Conservation (phyloP, 306 rosid genomes). For the Biancaea sappan region DNA sequence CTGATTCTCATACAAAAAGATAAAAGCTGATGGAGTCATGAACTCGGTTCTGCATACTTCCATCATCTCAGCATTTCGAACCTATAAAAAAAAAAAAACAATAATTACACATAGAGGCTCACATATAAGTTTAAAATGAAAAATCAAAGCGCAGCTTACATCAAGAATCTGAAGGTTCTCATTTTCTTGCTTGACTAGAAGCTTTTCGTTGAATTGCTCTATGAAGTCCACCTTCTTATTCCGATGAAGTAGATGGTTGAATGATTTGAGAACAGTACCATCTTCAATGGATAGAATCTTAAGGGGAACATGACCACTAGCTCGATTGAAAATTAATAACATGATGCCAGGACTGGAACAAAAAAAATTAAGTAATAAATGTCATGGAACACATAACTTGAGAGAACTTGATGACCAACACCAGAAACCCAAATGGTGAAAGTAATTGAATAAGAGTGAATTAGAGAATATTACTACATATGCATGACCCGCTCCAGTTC, state of each 20-base stretch:
- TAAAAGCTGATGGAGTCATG: constrained; percentile 95
- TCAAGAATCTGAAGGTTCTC: constrained; percentile 97
- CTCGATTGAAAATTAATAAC: constrained; percentile 74
- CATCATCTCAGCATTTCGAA: constrained; percentile 70
- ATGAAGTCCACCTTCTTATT: constrained; percentile 94
- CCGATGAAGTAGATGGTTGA: constrained; percentile 86
- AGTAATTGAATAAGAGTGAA: not conserved
- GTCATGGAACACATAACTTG: constrained; percentile 10
- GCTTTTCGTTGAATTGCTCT: constrained; percentile 97
- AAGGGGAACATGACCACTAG: constrained; percentile 84
- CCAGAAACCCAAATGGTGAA: not conserved
- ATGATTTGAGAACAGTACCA: constrained; percentile 89
- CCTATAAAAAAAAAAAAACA: constrained; percentile 43
- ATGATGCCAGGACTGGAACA: constrained; percentile 85
- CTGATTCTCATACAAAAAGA: constrained; percentile 89
- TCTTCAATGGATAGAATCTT: constrained; percentile 91
- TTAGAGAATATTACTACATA: not conserved
- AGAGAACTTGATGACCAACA: not conserved
- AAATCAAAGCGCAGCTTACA: constrained; percentile 49
- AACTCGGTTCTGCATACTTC: constrained; percentile 79
- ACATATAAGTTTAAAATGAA: constrained; percentile 3
- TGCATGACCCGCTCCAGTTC: not conserved
- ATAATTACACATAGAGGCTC: constrained; percentile 6
- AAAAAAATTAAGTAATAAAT: constrained; percentile 25
- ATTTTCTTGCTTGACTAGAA: constrained; percentile 94